A percentile compares a stretch with the other conserved stretches of the same genome.
Evolutionary conservation across 1,284 basidiomycete genomes (phyloP).

Genomic region (Fomitopsis betulina): DNA sequence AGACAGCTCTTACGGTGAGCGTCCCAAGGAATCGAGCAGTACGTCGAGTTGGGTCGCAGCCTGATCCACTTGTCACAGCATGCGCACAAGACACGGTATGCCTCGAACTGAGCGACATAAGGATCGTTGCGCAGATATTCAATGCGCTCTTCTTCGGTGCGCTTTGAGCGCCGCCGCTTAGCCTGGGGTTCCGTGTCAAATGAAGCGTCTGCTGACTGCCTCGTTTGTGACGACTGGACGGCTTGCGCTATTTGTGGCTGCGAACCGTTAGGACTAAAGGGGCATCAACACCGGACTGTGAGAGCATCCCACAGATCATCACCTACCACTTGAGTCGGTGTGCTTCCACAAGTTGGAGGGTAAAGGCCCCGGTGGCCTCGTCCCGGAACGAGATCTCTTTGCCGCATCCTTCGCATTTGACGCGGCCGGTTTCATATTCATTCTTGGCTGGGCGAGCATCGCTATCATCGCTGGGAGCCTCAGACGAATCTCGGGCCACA

Average conservation of each 20-base stretch:
- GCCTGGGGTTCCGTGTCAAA: slow-evolving; percentile 21
- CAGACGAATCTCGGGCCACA: slow-evolving; percentile 13
- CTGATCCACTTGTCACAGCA: slow-evolving; percentile 80
- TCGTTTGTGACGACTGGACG: not conserved
- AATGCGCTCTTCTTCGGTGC: slow-evolving; percentile 75
- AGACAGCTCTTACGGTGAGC: slow-evolving; percentile 73
- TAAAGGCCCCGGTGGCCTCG: slow-evolving; percentile 54
- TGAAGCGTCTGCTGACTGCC: slow-evolving; percentile 17
- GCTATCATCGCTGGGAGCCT: slow-evolving; percentile 12
- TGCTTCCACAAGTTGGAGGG: slow-evolving; percentile 63
- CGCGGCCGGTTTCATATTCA: slow-evolving; percentile 54
- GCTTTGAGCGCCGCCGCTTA: slow-evolving; percentile 63
- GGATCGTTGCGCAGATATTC: slow-evolving; percentile 67
- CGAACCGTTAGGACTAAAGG: slow-evolving; percentile 20
- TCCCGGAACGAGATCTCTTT: slow-evolving; percentile 60
- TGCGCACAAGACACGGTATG: slow-evolving; percentile 72
- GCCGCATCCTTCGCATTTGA: slow-evolving; percentile 60
- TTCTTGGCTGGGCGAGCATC: slow-evolving; percentile 26
- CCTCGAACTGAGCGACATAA: slow-evolving; percentile 74
- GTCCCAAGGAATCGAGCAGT: slow-evolving; percentile 82
- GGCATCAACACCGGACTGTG: not conserved
- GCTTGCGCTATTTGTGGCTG: slow-evolving; percentile 15
- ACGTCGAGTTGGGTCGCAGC: slow-evolving; percentile 74
- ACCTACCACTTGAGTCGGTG: slow-evolving; percentile 58
- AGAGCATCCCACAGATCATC: not conserved